Conservation (phyloP, 805 yeast species). For the Yamadazyma akitaensis region DNA sequence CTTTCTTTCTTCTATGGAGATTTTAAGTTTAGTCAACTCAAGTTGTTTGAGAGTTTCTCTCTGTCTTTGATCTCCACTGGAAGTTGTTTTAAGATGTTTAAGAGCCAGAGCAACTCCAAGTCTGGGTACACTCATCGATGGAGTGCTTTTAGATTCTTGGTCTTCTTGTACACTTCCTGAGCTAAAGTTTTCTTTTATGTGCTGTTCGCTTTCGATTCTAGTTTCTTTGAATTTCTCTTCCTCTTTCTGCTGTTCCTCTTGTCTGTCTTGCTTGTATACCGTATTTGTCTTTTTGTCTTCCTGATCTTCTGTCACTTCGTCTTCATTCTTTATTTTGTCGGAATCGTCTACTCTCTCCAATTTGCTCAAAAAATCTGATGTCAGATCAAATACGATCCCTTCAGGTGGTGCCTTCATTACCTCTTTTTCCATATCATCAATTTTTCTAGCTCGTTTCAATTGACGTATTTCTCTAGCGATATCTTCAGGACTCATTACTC, state of each 20-base stretch:
- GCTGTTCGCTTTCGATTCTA: not conserved
- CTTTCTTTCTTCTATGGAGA: constrained; percentile 32
- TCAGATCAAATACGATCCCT: constrained; percentile 38
- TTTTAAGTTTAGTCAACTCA: constrained; percentile 27
- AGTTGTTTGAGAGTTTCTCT: constrained; percentile 25
- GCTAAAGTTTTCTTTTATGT: not conserved
- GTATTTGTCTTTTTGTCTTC: not conserved
- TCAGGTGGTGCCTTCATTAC: constrained; percentile 6
- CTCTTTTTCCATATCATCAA: constrained; percentile 14
- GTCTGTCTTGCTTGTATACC: not conserved
- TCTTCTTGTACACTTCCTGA: not conserved
- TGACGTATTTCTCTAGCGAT: constrained; percentile 37
- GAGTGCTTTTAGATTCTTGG: not conserved
- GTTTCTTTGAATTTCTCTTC: not conserved
- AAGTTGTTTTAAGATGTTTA: constrained; percentile 20
- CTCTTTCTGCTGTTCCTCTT: not conserved
- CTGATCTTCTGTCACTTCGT: not conserved
- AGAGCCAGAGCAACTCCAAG: constrained; percentile 28
- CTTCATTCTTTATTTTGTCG: not conserved
- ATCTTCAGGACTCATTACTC: constrained; percentile 26
- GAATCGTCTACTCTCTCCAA: constrained; percentile 7
- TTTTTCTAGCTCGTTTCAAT: constrained; percentile 19
- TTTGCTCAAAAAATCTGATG: constrained; percentile 36
- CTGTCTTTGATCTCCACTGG: constrained; percentile 6
- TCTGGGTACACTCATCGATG: not conserved